Base-by-base conservation (phyloP, 106 monocot genomes). In the Phalaenopsis equestris region DNA sequence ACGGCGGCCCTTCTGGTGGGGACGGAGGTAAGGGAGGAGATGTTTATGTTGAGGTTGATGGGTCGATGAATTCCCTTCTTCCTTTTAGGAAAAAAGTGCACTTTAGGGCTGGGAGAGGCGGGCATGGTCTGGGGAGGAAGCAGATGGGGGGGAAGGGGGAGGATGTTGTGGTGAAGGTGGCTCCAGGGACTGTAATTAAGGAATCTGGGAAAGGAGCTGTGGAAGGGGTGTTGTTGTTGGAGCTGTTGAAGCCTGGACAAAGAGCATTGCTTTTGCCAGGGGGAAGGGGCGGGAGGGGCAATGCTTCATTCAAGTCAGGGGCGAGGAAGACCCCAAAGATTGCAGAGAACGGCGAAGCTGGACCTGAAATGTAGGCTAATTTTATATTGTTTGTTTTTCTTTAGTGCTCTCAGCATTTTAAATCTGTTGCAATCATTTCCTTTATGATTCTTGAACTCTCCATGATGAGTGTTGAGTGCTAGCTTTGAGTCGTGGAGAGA, bases 331-430 rank as follows among this genome's bases (percentile, higher is more conserved):
- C 87, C 16, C 98, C 98, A 1, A 99, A 88, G 79, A 92, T 99
- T 55, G 94, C 98, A 12, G 98, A 99, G 89, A 92, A 88, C 24
- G 98, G 98, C 36, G 98, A 99, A 82, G 82, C 89, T 75, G 98
- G 98, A 14, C 77, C 92, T 11, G 94, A 94, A 82, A 99, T 99
- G 98, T 98, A 84, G 84, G 93, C 73, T 75, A 36, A 67, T 37
- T 77, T 36, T 74, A 4, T 12, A 42, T 16, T 42, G 45, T 45
- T 41, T 74, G 43, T 18, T 61, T 61, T n/a, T 61, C 21, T 19
- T 3, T 47, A 0, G 6, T 56, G 17, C 43, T 37, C 8, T 55
- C 10, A 57, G 5, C 2, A 41, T 79, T 15, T 72, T 15, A 23
- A 55, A 14, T 79, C 81, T 5, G 41, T 67, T 41, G 12, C 61